Base-by-base conservation (phyloP, 2,329 filamentous ascomycete genomes). In the Ceratocystis lukuohia region DNA sequence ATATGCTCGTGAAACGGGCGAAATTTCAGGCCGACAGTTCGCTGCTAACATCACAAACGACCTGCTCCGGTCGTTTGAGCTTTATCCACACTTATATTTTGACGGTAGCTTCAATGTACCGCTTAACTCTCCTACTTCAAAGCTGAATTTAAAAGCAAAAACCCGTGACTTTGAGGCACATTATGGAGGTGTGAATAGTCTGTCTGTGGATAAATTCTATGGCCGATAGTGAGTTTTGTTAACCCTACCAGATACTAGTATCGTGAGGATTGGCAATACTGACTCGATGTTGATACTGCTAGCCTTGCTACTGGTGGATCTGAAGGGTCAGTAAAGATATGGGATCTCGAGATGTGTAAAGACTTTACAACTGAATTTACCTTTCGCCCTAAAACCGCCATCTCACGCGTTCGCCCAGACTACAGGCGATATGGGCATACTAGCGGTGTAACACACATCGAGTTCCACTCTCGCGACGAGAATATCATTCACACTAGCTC, bases 251-350 rank as follows among this genome's bases (percentile, higher is more conserved):
- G 33, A 28, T 50, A 53, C 10, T n/a, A 5, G 28, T 10, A 59
- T 30, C 30, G 48, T 33, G 30, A 17, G 61, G n/a, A 22, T 41
- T 22, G 45, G 8, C 28, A 7, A 53, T 10, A 12, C 53, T 61
- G 25, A 41, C 53, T 20, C 6, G 22, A 25, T 20, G n/a, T 45
- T 22, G 1, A 41, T 44, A 3, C 10, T 28, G 73, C 74, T 71
- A 88, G 89, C 70, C 80, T 96, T 69, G 76, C 96, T 1, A 96
- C 92, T 0, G 93, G 90, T 3, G 91, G 92, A 37, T 87, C 89
- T 3, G 91, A 96, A 73, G 89, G 88, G 8, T 88, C 88, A 0
- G 84, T 96, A 72, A 88, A 86, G 70, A 77, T 96, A 59, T 96
- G 92, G 92, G 87, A 96, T 75, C 82, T 96, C 5, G 88, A 96